Evolutionary conservation across 2,329 filamentous ascomycete species (phyloP).

Genomic region (Paraconiothyrium sp.): DNA sequence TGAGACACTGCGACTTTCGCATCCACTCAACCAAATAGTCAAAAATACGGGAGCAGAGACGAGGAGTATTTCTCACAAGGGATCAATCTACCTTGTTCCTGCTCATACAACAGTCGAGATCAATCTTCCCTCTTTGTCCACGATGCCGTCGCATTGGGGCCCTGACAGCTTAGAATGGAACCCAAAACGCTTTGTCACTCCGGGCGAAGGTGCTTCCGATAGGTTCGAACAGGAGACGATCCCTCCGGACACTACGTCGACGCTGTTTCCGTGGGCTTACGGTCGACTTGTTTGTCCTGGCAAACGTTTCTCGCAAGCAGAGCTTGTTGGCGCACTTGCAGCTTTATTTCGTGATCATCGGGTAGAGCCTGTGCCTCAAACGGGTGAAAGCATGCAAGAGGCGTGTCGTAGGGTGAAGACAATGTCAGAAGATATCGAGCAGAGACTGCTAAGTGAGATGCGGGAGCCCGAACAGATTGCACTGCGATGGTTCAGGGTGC

Average conservation of each 20-base stretch:
- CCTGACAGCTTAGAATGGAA: slow-evolving; percentile 38
- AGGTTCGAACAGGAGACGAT: slow-evolving; percentile 19
- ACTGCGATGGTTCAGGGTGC: slow-evolving; percentile 12
- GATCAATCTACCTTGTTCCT: slow-evolving; percentile 17
- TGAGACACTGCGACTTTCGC: slow-evolving; percentile 50
- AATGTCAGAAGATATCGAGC: slow-evolving; percentile 17
- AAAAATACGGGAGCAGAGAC: slow-evolving; percentile 36
- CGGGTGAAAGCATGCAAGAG: slow-evolving; percentile 23
- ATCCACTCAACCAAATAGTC: slow-evolving; percentile 41
- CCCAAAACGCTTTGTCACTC: slow-evolving; percentile 32
- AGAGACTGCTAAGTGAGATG: slow-evolving; percentile 21
- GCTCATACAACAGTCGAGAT: slow-evolving; percentile 20
- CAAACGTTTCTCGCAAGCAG: slow-evolving; percentile 32
- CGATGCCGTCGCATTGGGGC: slow-evolving; percentile 42
- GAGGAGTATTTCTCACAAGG: neutral
- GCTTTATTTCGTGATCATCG: slow-evolving; percentile 26
- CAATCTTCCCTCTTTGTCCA: slow-evolving; percentile 36
- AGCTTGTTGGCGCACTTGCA: slow-evolving; percentile 29
- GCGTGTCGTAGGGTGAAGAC: slow-evolving; percentile 7
- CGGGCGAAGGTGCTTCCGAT: neutral
- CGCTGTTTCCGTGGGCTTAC: slow-evolving; percentile 27
- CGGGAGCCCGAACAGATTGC: slow-evolving; percentile 16
- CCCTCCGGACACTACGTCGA: slow-evolving; percentile 6
- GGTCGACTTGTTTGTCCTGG: slow-evolving; percentile 30
- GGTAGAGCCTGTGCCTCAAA: slow-evolving; percentile 21